phyloP scores from a whole-genome alignment of 768 basidiomycete species.

The Gymnopilus junonius region DNA sequence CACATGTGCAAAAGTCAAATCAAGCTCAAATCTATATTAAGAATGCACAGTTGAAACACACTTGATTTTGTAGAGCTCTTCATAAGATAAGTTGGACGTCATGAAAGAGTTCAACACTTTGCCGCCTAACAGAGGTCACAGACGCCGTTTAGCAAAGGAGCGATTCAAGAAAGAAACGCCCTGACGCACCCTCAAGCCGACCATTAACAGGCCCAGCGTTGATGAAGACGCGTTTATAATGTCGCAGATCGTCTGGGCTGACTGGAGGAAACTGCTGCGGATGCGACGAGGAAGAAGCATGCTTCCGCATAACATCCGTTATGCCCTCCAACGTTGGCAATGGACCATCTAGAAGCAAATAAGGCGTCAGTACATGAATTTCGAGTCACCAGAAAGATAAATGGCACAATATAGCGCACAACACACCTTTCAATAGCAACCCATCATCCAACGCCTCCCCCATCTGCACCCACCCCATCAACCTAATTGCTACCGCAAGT shows the following conservation, averaged over 20 bases:
- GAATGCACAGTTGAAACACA: slow-evolving; percentile 30
- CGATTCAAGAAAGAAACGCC: neutral
- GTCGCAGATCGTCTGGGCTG: slow-evolving; percentile 53
- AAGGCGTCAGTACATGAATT: slow-evolving; percentile 7
- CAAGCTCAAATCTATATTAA: neutral
- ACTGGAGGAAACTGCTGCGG: slow-evolving; percentile 46
- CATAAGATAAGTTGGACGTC: slow-evolving; percentile 60
- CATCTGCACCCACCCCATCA: slow-evolving; percentile 71
- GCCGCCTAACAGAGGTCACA: slow-evolving; percentile 41
- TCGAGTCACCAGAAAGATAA: neutral
- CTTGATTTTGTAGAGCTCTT: slow-evolving; percentile 68
- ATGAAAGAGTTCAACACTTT: slow-evolving; percentile 68
- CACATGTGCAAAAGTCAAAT: neutral
- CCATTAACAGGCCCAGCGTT: slow-evolving; percentile 55
- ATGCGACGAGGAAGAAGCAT: slow-evolving; percentile 23
- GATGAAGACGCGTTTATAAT: slow-evolving; percentile 59
- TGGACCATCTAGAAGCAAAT: slow-evolving; percentile 51
- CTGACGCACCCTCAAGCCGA: slow-evolving; percentile 51
- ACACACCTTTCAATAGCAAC: slow-evolving; percentile 52
- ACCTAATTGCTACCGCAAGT: slow-evolving; percentile 59
- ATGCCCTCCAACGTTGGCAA: slow-evolving; percentile 42
- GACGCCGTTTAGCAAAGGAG: neutral
- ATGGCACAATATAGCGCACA: neutral
- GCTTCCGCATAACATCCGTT: slow-evolving; percentile 17
- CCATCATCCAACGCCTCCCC: slow-evolving; percentile 45